Evolutionary conservation across 805 yeast species (phyloP), one percentile per base, ranked within the genome.

Genomic region (Pichia pseudocactophila): DNA sequence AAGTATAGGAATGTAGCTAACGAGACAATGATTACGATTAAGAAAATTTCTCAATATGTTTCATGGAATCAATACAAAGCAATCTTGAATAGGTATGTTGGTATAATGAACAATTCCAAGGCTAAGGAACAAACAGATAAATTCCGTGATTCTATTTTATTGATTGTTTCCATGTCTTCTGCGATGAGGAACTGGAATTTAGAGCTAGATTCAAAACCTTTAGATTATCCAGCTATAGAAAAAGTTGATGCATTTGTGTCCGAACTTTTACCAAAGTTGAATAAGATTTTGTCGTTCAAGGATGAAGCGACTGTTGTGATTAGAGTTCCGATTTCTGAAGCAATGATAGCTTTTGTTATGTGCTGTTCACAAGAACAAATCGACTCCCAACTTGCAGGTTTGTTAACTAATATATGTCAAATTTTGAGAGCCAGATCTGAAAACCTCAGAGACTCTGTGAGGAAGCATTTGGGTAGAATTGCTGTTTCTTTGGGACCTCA

Each of bases 391-490:
- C 69, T 92, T 19, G 95, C 97, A 0, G 92, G 94, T 19, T 73
- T 83, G 11, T 68, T 92, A 49, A 84, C 96, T 0, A 77, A 79
- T 49, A 71, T 88, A n/a, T 88, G 96, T 58, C 97, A 90, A 58
- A 82, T 86, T 26, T 68, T 92, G 59, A 72, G 96, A 50, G 77
- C 92, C 22, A 77, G 86, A 56, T 76, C 89, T 3, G 96, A 87
- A 59, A 95, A 83, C 46, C 67, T 89, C 33, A 78, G 98, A 64
- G 96, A 92, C 55, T 76, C 86, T 2, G 81, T 85, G 9, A 73
- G 98, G 55, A 81, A 79, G 47, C 76, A 82, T 16, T 65, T 92
- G 40, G 78, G 85, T 19, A 74, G 73, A 48, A 77, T 88, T 37
- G 69, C 83, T 2, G 53, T 62, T 1, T 65, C 74, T 26, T 68